Base-by-base conservation (phyloP, 306 rosid genomes). In the Corylus heterophylla region DNA sequence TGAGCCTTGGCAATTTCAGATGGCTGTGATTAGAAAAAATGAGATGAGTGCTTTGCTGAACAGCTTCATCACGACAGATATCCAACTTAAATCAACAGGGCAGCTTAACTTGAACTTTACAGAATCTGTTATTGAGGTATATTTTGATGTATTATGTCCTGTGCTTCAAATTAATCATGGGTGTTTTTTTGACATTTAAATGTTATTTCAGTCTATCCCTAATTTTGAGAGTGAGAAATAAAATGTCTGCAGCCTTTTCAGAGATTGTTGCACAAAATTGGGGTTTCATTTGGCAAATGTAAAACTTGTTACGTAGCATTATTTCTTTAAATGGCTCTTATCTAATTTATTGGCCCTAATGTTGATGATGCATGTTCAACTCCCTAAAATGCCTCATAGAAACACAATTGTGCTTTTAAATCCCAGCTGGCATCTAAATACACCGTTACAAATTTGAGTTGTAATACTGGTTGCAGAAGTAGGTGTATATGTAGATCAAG, bases 1-100 rank as follows among this genome's bases (percentile, higher is more conserved):
- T 31, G 98, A 92, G 86, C 96, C 98, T 85, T 95, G 98, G 98
- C 84, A 87, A 81, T 91, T 92, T 79, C 88, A 84, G 51, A 83
- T 91, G 54, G 81, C 81, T 76, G 70, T 92, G 61, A 79, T 84
- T 49, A 81, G 92, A 82, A 88, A 89, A 76, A 88, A 88, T 81
- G 95, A 92, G 83, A 87, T 78, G 80, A 80, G 83, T 84, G 83
- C 84, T 75, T 77, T 89, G 76, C 84, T 89, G 67, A 91, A 85
- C 80, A 85, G 89, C 88, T 86, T 95, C 42, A 54, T 84, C 48
- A 69, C 84, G 78, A 95, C 95, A n/a, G 92, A 90, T 69, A 80
- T 95, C 54, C 55, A 73, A 79, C 88, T 95, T 68, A 84, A 83
- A 72, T 92, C 98, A 56, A 82, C 82, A 37, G 80, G 81, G 29